phyloP scores from a whole-genome alignment of 2,329 filamentous ascomycete species.

The Tolypocladium sp. region DNA sequence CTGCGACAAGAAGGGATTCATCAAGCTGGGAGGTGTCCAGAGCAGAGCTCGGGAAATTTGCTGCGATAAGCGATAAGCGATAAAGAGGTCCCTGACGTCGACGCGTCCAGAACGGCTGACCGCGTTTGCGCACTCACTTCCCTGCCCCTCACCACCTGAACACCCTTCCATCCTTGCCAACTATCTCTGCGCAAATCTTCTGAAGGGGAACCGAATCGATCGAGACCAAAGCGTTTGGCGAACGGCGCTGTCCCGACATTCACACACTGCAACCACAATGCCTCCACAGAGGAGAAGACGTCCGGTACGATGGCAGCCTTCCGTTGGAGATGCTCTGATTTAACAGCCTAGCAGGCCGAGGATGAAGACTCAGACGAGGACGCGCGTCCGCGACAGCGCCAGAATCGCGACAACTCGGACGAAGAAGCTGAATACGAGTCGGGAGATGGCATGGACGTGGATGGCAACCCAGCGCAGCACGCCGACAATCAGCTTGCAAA shows the following conservation, averaged over 20 bases:
- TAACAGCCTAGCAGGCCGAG: constrained; percentile 8
- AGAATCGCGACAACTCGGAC: constrained; percentile 17
- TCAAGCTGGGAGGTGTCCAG: neutral
- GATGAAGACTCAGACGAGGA: constrained; percentile 24
- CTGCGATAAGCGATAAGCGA: constrained; percentile 15
- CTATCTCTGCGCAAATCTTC: neutral
- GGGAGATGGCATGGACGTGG: constrained; percentile 26
- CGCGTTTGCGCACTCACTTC: neutral
- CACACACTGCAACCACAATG: constrained; percentile 13
- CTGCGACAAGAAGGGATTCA: neutral
- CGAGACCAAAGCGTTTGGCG: neutral
- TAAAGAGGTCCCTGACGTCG: constrained; percentile 6
- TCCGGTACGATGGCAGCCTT: constrained; percentile 11
- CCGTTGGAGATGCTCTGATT: neutral
- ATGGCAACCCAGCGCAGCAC: constrained; percentile 21
- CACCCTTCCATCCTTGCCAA: neutral
- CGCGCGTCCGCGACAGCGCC: constrained; percentile 20
- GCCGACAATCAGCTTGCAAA: constrained; percentile 47
- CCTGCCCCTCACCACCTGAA: neutral
- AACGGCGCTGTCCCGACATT: neutral
- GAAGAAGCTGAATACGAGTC: constrained; percentile 23
- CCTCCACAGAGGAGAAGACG: constrained; percentile 23
- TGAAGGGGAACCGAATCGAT: neutral
- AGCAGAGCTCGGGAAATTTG: constrained; percentile 12
- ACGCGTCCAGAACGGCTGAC: neutral